Evolutionary conservation across 163 green algal species (phyloP).

Genomic region (Chloromonas sp.): DNA sequence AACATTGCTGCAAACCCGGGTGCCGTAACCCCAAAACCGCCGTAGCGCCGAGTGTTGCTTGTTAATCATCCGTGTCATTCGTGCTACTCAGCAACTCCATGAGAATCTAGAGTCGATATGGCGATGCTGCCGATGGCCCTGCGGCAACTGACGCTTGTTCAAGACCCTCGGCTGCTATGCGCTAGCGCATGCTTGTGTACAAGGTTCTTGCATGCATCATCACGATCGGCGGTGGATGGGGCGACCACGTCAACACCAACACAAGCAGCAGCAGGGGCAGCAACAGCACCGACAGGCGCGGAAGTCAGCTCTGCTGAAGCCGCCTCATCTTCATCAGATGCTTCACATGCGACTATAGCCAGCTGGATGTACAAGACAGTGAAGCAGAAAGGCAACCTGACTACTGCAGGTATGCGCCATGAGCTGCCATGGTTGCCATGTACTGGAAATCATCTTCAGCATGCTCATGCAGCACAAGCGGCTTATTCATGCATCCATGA

Average conservation of each 20-base stretch:
- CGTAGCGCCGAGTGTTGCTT: too few species aligned
- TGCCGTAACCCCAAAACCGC: too few species aligned
- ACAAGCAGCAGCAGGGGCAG: too few species aligned
- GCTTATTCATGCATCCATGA: not conserved
- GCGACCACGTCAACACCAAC: too few species aligned
- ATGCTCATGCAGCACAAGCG: not conserved
- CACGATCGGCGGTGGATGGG: too few species aligned
- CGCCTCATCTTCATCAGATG: not conserved
- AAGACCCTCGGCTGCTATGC: not conserved
- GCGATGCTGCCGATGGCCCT: not conserved
- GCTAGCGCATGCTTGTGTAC: not conserved
- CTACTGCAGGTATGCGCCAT: not conserved
- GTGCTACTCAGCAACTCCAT: not conserved
- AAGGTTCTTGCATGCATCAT: not conserved
- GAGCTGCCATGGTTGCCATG: not conserved
- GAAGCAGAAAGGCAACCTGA: conserved; percentile 6
- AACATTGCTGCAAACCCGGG: too few species aligned
- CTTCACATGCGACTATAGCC: not conserved
- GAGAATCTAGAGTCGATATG: not conserved
- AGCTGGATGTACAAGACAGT: conserved; percentile 3
- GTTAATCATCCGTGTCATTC: too few species aligned
- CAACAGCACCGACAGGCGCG: not conserved
- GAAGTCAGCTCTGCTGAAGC: not conserved
- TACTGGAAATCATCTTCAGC: not conserved
- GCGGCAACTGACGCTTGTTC: not conserved